phyloP scores from a whole-genome alignment of 2,329 filamentous ascomycete genomes.

The Colletotrichum scovillei region DNA sequence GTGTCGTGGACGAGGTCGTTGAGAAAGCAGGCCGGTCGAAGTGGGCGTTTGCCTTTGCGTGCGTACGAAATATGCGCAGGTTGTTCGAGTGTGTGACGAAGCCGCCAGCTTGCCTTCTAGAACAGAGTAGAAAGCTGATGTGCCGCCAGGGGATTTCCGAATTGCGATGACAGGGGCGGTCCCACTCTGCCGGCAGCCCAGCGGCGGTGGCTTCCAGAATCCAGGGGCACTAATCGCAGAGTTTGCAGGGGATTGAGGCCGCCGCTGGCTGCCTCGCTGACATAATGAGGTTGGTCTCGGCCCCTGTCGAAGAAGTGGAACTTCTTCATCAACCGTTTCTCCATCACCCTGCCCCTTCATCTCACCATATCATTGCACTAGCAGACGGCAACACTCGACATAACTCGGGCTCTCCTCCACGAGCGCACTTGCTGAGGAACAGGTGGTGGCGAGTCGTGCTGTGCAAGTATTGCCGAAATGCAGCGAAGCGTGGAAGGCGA shows the following conservation, averaged over 20 bases:
- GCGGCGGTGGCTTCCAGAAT: neutral
- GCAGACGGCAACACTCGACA: neutral
- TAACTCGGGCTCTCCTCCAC: neutral
- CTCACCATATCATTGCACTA: neutral
- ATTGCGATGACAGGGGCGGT: constrained; percentile 26
- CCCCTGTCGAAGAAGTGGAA: neutral
- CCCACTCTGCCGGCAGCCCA: constrained; percentile 2
- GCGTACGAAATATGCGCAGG: too few species aligned
- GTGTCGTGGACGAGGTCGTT: constrained; percentile 3
- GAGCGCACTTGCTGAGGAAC: neutral
- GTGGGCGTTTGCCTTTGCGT: neutral
- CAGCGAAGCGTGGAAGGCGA: constrained; percentile 16
- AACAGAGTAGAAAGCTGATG: constrained; percentile 22
- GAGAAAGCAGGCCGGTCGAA: neutral
- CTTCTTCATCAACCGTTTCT: neutral
- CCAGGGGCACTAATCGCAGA: constrained; percentile 10
- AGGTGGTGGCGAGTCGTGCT: neutral
- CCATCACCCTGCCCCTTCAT: neutral
- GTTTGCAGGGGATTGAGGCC: constrained; percentile 10
- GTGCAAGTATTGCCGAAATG: neutral
- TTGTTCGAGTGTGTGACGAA: neutral
- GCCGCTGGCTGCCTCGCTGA: constrained; percentile 1
- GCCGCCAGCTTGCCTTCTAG: constrained; percentile 27
- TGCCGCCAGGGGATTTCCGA: constrained; percentile 12
- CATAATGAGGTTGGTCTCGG: neutral